Evolutionary conservation across 208 protist species (phyloP), one percentile per base, ranked within the genome.

Genomic region (Leptomonas pyrrhocoris): DNA sequence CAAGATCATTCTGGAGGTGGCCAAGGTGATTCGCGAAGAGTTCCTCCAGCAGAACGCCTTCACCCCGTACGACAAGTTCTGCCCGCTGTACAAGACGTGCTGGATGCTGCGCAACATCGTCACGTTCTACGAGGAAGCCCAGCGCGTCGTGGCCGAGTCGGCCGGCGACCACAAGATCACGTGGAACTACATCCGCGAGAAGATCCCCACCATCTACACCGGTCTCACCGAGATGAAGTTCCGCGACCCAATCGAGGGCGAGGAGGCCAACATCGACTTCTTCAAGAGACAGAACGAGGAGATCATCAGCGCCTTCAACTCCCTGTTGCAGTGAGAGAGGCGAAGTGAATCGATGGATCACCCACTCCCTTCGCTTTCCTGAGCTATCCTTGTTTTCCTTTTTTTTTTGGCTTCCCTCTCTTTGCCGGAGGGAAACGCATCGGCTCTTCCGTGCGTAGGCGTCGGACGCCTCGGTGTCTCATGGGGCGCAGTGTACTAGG

Each of bases 11-110:
- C 89, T 99, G 9, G 99, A 99, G 89, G 94, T 99, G 38, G 98
- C 99, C 36, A 98, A 98, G 83, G 80, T 99, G 59, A 98, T 99
- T 77, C 97, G 97, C 62, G 99, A 99, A 81, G 99, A 99, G 87
- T 99, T 99, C 86, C 86, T 99, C 0, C 98, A 99, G 85, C 99
- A 99, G 88, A 99, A 99, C 86, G 96, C 97, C 67, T 99, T 99
- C 92, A 98, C 98, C 23, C 60, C 86, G 55, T 99, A 99, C 80
- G 98, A 99, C 83, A 97, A 96, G 77, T 98, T 93, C 84, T 98
- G 97, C 86, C 98, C 98, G 34, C 95, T 99, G 34, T 98, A 98
- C 87, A 99, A 99, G 90, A 99, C 98, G 4, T 94, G 97, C 64
- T 98, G 97, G 89, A 99, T 99, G 96, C 88, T 99, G 65, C 86